Evolutionary conservation across 2,329 filamentous ascomycete genomes (phyloP), one percentile per base, ranked within the genome.

Genomic region (Rutstroemia sp.): DNA sequence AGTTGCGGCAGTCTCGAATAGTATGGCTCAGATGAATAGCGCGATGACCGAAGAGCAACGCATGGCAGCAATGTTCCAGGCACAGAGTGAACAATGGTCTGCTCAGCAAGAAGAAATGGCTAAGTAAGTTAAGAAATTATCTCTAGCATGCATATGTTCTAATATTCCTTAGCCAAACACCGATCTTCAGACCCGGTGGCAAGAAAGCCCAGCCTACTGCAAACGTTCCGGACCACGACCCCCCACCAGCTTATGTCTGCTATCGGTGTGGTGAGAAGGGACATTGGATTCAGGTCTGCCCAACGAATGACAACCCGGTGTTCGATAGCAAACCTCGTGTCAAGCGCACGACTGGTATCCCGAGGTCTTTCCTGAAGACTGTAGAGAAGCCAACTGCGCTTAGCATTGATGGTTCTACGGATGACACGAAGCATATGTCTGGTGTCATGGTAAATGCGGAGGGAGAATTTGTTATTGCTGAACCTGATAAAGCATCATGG

Each of bases 201-300:
- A 79, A 84, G 62, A 73, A 71, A 64, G 66, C 63, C 45, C 61
- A 63, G 38, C 64, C 68, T 34, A 79, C 82, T 4, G 78, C 81
- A 57, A 88, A 89, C 62, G 88, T 95, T 27, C 94, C 94, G 4
- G 92, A 95, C 65, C 92, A 96, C 68, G 90, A 94, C 47, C 92
- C 94, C 2, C 94, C 94, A 1, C 87, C 88, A 53, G 92, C 92
- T 53, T 99, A 99, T 72, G 87, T 96, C 60, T 99, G 94, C 74
- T 96, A 96, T 70, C 87, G 94, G 50, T 99, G 94, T 73, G 88
- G 91, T 60, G 88, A 96, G 72, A 96, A 96, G 75, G 94, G 92
- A n/a, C 94, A 99, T 72, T 99, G 92, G 92, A 99, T 99, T 61
- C 92, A 97, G 74, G 83, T 89, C 52, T 99, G 94, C 68, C 94